Conservation (phyloP, 306 rosid genomes). For the Cicer chorassanicum region DNA sequence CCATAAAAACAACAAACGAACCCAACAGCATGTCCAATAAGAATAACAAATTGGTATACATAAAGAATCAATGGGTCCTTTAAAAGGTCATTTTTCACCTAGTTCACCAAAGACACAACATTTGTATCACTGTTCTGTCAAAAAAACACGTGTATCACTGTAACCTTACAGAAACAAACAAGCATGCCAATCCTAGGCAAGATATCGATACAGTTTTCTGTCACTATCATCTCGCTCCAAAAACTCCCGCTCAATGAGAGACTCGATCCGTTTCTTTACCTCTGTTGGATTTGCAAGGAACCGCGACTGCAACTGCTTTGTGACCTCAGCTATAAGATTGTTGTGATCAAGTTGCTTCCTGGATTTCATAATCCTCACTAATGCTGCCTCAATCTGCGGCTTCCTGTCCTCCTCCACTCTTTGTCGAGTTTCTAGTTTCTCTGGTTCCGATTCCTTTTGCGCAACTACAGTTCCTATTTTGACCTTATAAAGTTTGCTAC, state of each 20-base stretch:
- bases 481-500: conserved; percentile 75
- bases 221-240: conserved; percentile 75
- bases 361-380: conserved; percentile 87
- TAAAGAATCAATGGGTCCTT: no score
- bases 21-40: no score
- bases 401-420: conserved; percentile 88
- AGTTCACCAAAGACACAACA: conserved; percentile 29
- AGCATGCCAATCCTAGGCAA: conserved; percentile 55
- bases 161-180: conserved; percentile 34
- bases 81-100: no score
- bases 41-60: no score
- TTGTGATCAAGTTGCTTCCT: conserved; percentile 78
- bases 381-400: conserved; percentile 84
- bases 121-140: conserved; percentile 5
- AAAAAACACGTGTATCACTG: conserved; percentile 22
- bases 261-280: conserved; percentile 82
- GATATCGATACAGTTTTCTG: conserved; percentile 69
- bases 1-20: no score
- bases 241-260: conserved; percentile 88
- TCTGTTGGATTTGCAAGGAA: conserved; percentile 77
- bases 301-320: conserved; percentile 74
- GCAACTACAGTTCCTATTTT: conserved; percentile 89
- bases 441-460: conserved; percentile 82
- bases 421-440: conserved; percentile 82
- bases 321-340: conserved; percentile 83